Evolutionary conservation across 225 moss, liverwort and hornwort species (phyloP).

Genomic region (Bryoerythrophyllum caledonicum): DNA sequence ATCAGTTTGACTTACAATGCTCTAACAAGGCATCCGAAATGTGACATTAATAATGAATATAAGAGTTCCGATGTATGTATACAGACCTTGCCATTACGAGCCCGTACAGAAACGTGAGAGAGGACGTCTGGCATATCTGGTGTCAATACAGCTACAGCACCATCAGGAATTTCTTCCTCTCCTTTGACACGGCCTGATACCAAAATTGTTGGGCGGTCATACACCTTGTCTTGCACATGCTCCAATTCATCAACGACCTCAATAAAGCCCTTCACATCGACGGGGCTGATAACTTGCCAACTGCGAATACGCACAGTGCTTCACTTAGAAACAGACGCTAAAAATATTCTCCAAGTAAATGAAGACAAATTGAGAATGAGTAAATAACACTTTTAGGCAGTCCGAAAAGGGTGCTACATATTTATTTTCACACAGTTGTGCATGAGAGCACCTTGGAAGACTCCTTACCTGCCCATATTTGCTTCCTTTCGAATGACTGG

Average conservation of each 20-base stretch:
- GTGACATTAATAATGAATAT: too few species aligned
- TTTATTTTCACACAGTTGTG: neutral
- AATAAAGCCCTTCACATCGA: conserved; percentile 79
- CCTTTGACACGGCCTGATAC: conserved; percentile 87
- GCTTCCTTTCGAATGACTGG: conserved; percentile 91
- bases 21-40: conserved; percentile 2
- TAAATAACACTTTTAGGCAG: neutral
- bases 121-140: conserved; percentile 97
- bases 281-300: conserved; percentile 97
- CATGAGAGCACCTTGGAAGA: conserved; percentile 11
- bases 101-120: conserved; percentile 95
- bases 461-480: conserved; percentile 84
- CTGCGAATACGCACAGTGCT: conserved; percentile 36
- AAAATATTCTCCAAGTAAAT: neutral
- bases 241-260: conserved; percentile 82
- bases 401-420: neutral
- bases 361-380: neutral
- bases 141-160: conserved; percentile 86
- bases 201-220: conserved; percentile 80
- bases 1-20: conserved; percentile 4
- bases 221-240: conserved; percentile 85
- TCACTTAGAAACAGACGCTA: neutral
- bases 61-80: neutral
- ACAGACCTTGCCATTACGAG: conserved; percentile 91
- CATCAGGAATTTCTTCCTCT: conserved; percentile 95